Evolutionary conservation across 768 basidiomycete species (phyloP), one percentile per base, ranked within the genome.

Genomic region (Paxillus ammoniavirescens): DNA sequence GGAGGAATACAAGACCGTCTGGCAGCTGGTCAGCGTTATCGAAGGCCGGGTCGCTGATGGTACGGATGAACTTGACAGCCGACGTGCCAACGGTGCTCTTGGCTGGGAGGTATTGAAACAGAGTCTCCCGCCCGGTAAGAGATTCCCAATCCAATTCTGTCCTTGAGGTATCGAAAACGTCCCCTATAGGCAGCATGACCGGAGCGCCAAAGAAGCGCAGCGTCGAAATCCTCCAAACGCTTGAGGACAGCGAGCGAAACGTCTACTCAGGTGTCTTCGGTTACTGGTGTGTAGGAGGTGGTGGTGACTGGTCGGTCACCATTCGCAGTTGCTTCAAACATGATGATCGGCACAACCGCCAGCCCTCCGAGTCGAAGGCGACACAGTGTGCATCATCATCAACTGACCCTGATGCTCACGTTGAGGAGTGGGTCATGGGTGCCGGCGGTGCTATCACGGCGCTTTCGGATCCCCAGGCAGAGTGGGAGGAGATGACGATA

Each of bases 361-460:
- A 47, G 28, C 47, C 57, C 31, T 47, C 57, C 31, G 45, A 54
- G n/a, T 28, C 30, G 26, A 44, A 47, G 57, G 36, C 54, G 33
- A 28, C 40, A 45, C 54, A 42, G 49, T 48, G 53, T 35, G 48
- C 42, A 31, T 56, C 65, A 46, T 51, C 58, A 26, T 50, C 54
- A 26, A 26, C 5, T 17, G 55, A 53, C 2, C 33, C 58, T 33
- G 40, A 49, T 23, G 38, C 38, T 43, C 38, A 52, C 15, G 44
- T 28, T 10, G 85, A 91, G 62, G 75, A 82, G 38, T 92, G 90
- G 91, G 72, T 76, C 2, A 76, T 96, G 31, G 95, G 94, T 17
- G 93, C 94, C 17, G 95, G 95, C n/a, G 95, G 95, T 35, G 95
- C 94, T 9, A 97, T 98, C 60, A 98, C 95, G 18, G 93, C 93